Base-by-base conservation (phyloP, 2,329 filamentous ascomycete species). In the Colletotrichum sp. region DNA sequence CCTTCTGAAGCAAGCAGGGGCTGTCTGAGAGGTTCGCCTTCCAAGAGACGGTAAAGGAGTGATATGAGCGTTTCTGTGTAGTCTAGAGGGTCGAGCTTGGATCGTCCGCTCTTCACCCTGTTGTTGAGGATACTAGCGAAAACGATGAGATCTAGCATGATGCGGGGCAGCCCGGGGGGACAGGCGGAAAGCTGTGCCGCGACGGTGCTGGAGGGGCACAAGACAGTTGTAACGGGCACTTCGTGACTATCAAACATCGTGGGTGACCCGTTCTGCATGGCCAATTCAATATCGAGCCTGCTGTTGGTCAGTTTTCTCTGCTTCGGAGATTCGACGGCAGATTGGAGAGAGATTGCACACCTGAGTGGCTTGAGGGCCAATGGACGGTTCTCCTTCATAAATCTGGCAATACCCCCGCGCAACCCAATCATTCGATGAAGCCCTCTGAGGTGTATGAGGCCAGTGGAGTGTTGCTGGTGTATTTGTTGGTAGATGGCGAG, bases 401-500 rank as follows among this genome's bases (percentile, higher is more conserved):
- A 28, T 26, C 36, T 65, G 36, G 63, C 63, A 1, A 65, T 65
- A 28, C 63, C 63, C 9, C 63, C 63, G 63, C 63, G 63, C 34
- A 65, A 13, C 16, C 13, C 34, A 48, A 65, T 65, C 63, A 65
- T 65, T 9, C 10, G 63, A 48, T 65, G 63, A 28, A 65, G 63
- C 3, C 63, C 63, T 65, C 2, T 65, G 34, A 65, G 30, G n/a
- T 60, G 66, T 9, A 68, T 3, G 14, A 68, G 66, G 32, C 66
- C 66, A 12, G 28, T 68, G 30, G 52, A 30, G 66, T 68, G 66
- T 60, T 68, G 66, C 66, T 68, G 66, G 66, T 68, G 66, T 68
- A 68, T 60, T 24, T 68, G 66, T 39, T 68, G 66, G 48, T 68
- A 68, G 30, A 68, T 68, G 66, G 66, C 48, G 30, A 68, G 66